Evolutionary conservation across 371 early-diverging fungal species (phyloP), one percentile per base, ranked within the genome.

Genomic region (Rhizopus arrhizus): DNA sequence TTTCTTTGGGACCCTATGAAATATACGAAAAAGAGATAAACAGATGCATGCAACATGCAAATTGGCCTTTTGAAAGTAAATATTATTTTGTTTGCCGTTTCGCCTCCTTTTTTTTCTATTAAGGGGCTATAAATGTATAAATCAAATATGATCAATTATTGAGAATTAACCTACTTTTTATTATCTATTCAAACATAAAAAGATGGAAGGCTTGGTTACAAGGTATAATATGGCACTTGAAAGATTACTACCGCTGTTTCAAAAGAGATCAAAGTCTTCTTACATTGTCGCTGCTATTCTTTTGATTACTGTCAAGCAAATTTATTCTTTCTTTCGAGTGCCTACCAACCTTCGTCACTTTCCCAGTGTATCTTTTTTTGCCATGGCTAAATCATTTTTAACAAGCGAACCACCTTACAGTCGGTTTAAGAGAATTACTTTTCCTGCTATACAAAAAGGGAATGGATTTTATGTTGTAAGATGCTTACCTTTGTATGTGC

Each of bases 351-450:
- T 64, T 10, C 46, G 54, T 3, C 22, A n/a, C 16, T 53, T 53
- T 10, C 64, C 64, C 7, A 41, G 22, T 29, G 49, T 64, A 4
- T 47, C 54, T 12, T 47, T 58, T 34, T 41, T 64, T 35, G 8
- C 64, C 5, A 53, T 58, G 53, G n/a, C 53, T 22, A 58, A 53
- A 33, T 64, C 64, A 3, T 41, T 53, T 12, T 58, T 53, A 10
- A 28, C 12, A 6, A 53, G 47, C 3, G 64, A 64, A 28, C 28
- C 64, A 15, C 48, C 58, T 33, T 22, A 5, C 15, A 13, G 43
- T 1, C 52, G 63, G 15, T 28, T 13, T 3, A 55, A 46, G 34
- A 56, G 47, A 46, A 43, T 43, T 13, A 43, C 43, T 11, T 43
- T n/a, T 43, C 43, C 8, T 53, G 53, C 36, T 36, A 36, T 12